These are phyloP conservation scores for Chaetoceros tenuissimus DNA, from an alignment of 108 stramenopile species.

Conservation along the genomic window DNA sequence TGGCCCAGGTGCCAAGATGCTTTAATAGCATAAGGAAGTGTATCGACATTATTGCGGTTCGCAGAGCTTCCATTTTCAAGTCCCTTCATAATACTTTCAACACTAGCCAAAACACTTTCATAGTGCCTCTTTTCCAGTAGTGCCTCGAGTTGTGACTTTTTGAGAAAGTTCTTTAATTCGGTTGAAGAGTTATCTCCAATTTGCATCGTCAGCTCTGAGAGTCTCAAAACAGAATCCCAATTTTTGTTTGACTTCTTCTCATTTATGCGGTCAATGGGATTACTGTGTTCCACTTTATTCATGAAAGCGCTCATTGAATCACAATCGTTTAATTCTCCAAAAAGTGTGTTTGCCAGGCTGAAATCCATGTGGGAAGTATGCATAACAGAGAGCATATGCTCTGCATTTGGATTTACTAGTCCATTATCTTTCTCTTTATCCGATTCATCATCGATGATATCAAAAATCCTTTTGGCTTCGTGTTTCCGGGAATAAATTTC, in stretches of 20 bases:
- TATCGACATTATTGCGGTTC: conserved; percentile 7
- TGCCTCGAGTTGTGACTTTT: conserved; percentile 36
- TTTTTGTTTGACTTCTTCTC: conserved; percentile 62
- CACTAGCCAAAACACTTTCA: conserved; percentile 73
- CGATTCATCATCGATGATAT: conserved; percentile 10
- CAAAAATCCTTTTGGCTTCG: conserved; percentile 19
- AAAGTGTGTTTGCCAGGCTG: conserved; percentile 34
- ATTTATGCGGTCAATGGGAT: conserved; percentile 32
- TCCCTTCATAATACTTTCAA: conserved; percentile 19
- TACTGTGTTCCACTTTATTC: conserved; percentile 5
- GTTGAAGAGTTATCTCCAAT: conserved; percentile 3
- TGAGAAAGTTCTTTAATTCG: conserved; percentile 8
- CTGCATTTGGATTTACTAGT: neutral
- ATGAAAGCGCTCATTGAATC: conserved; percentile 59
- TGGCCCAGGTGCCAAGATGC: conserved; percentile 82
- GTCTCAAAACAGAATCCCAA: conserved; percentile 66
- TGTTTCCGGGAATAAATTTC: conserved; percentile 53
- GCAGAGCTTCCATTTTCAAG: conserved; percentile 1
- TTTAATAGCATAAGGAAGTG: conserved; percentile 54
- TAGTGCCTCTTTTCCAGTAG: conserved; percentile 75
- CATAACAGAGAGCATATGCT: conserved; percentile 22
- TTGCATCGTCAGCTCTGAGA: conserved; percentile 68
- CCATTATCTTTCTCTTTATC: neutral
- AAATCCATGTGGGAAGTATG: conserved; percentile 26
- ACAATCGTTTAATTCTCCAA: conserved; percentile 62